Evolutionary conservation across 805 yeast genomes (phyloP), one percentile per base, ranked within the genome.

Genomic region (Wickerhamiella sergipiensis): DNA sequence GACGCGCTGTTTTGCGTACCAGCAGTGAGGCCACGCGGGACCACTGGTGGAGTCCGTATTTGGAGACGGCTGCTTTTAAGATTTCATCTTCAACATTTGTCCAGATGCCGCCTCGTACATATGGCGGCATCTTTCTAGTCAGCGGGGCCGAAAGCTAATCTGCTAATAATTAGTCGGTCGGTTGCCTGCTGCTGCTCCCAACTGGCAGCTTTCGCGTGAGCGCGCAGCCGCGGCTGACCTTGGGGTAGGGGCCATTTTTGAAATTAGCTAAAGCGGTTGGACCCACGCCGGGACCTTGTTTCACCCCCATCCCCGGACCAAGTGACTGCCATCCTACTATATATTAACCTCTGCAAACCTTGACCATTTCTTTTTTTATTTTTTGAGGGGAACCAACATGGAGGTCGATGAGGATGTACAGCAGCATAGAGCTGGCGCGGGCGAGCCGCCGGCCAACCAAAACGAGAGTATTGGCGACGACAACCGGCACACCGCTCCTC

Each of bases 21-120:
- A 90, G 68, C 45, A 90, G 71, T 0, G 97, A 87, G 0, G 95
- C 84, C 4, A 90, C 90, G 48, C 96, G 76, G 13, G 92, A 76
- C 98, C 98, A 90, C 61, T 92, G 96, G 58, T 85, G 88, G 18
- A 88, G 71, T 0, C 98, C 98, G 65, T 90, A 90, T 62, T 90
- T 92, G 40, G 92, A 77, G 1, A 92, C 85, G 1, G 96, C 96
- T 0, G 96, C 95, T 56, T 82, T 81, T 43, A 90, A 70, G 44
- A 92, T 83, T 65, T 87, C 90, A 65, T 92, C 98, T 58, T 79
- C 83, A 10, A 75, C 66, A 61, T 85, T 82, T 6, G 95, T 80
- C 97, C 97, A 89, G 4, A 78, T 81, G 45, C 95, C 96, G 26
- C 95, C 95, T 62, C 82, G 85, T 46, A 85, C 84, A 61, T 84